Base-by-base conservation (phyloP, 176 grass and related monocot species). In the Calamus simplicifolius region DNA sequence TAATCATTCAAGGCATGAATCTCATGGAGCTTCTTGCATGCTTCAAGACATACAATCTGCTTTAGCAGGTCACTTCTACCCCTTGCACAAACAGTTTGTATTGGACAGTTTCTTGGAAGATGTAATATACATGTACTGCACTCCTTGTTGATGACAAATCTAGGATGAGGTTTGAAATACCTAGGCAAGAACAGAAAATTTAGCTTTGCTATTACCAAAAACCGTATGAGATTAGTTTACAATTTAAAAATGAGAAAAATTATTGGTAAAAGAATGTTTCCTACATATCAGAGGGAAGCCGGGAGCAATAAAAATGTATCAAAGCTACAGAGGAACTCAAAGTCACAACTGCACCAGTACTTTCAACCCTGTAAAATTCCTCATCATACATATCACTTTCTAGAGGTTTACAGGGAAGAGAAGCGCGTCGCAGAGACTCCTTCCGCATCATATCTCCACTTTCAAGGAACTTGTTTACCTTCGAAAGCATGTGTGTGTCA, bases 271-370 rank as follows among this genome's bases (percentile, higher is more conserved):
- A 73, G 55, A 63, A 30, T 56, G 60, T 48, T 72, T 75, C 81
- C 54, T 23, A 93, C 84, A 76, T 64, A 26, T 93, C 89, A 8
- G 71, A 93, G 54, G 89, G 89, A 51, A 93, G 84, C 77, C 80
- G 87, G 5, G 77, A 78, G 80, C 89, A 94, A 67, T 85, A 94
- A 79, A 56, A 27, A 59, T 85, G 50, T 61, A 94, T 88, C 78
- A 94, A 85, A 27, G 15, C 64, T 63, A 94, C 55, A 63, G 80
- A 81, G 13, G 89, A 94, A 70, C 75, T 85, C 16, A 68, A 60
- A 56, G 84, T 88, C 19, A 88, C 89, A 71, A 82, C 62, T 62
- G 89, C 89, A 58, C 84, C 84, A 62, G 84, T 95, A 38, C 78
- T 78, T 59, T 88, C 27, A 50, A 95, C 89, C 59, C 49, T 0